Evolutionary conservation across 1,139 yeast genomes (phyloP), one percentile per base, ranked within the genome.

Genomic region (Scheffersomyces titani): DNA sequence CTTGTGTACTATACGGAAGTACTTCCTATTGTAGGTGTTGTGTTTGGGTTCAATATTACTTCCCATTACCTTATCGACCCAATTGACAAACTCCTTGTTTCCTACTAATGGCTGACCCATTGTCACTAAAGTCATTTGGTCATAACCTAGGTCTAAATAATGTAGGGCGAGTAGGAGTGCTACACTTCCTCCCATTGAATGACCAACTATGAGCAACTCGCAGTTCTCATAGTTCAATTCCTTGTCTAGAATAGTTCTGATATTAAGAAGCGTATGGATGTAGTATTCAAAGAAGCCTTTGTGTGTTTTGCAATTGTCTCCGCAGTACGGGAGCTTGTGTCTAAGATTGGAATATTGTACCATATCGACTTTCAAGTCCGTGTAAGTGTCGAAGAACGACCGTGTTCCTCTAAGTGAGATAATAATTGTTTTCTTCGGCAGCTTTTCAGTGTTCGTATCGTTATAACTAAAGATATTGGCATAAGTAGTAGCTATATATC

Each of bases 101-200:
- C 87, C 87, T 7, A 81, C 62, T 56, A 80, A 70, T 0, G 86
- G 86, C 61, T 80, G 86, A 0, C 86, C 86, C 82, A 82, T 77
- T 0, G 84, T 78, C 50, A 82, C 72, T 50, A 82, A 63, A 0
- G 73, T 65, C 36, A 80, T 47, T 30, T 71, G 68, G 6, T 70
- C 69, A 54, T 65, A 72, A 0, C 81, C 80, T 50, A 72, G 58
- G 58, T 75, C 81, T 19, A 75, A 64, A 52, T 74, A 73, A 56
- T 77, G 76, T 21, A 81, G 64, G 0, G 78, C 76, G 16, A 81
- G 61, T 1, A 83, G 63, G 3, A 78, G 61, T 0, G 81, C 80
- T 9, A 82, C 71, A 2, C 85, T 76, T 6, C 86, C 87, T 0
- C 87, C 87, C 60, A 82, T 61, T 0, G 86, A 82, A 62, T 83